A percentile compares a stretch with the other conserved stretches of the same genome.
Conservation (phyloP, 2,329 filamentous ascomycete genomes). For the Nemania diffusa region DNA sequence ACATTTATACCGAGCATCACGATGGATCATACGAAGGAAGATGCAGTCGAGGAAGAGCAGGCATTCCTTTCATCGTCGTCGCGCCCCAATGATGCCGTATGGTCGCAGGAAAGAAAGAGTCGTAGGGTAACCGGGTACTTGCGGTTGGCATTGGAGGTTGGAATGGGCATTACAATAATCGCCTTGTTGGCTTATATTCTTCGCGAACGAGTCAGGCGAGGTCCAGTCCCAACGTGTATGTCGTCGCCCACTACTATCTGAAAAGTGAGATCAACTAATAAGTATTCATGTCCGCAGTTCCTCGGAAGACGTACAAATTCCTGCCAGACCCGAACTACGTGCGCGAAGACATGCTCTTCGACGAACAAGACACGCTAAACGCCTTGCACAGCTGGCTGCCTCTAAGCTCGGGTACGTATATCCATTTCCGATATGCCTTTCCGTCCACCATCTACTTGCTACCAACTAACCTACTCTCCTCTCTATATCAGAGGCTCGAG, state of each 20-base stretch:
- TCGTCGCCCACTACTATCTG: background rate
- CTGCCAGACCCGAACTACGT: slow-evolving; percentile 48
- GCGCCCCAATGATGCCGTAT: slow-evolving; percentile 29
- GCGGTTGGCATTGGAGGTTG: slow-evolving; percentile 46
- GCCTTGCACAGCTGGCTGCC: slow-evolving; percentile 52
- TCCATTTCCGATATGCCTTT: background rate
- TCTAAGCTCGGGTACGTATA: slow-evolving; percentile 46
- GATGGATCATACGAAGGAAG: slow-evolving; percentile 41
- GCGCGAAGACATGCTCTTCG: slow-evolving; percentile 51
- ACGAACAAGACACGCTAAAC: slow-evolving; percentile 47
- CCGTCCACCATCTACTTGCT: background rate
- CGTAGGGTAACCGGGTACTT: slow-evolving; percentile 40
- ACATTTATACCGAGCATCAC: slow-evolving; percentile 8
- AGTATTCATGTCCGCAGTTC: slow-evolving; percentile 42
- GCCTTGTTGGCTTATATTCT: slow-evolving; percentile 41
- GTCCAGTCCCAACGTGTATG: slow-evolving; percentile 51
- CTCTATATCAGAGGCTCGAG: slow-evolving; percentile 44
- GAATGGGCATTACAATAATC: slow-evolving; percentile 47
- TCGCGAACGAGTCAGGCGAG: slow-evolving; percentile 33
- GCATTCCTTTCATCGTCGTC: slow-evolving; percentile 44
- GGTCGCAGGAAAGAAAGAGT: slow-evolving; percentile 30
- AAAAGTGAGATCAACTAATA: slow-evolving; percentile 33
- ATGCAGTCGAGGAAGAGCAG: slow-evolving; percentile 46
- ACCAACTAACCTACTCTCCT: background rate
- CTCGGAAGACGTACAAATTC: slow-evolving; percentile 51